phyloP scores from a whole-genome alignment of 257 asterid genomes.

The Linaria vulgaris region DNA sequence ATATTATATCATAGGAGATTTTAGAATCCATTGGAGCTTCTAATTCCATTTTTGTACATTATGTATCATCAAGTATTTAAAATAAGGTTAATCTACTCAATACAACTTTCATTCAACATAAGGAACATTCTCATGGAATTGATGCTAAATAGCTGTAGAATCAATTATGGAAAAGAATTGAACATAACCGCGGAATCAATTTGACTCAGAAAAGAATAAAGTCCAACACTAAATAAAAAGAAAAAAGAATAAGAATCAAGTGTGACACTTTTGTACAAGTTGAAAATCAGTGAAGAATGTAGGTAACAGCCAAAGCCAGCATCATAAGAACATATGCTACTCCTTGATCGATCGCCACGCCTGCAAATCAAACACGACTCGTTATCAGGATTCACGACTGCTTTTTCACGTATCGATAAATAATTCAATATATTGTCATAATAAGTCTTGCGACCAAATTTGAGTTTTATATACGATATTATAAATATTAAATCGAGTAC shows the following conservation, averaged over 20 bases:
- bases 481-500: too few species aligned
- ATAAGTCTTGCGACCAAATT: too few species aligned
- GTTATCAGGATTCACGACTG: not conserved
- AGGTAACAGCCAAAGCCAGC: conserved; percentile 14
- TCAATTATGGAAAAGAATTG: not conserved
- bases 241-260: too few species aligned
- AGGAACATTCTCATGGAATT: not conserved
- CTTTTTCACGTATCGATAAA: not conserved
- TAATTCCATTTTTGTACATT: not conserved
- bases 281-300: conserved; percentile 7
- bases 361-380: conserved; percentile 1
- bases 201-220: not conserved
- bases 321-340: conserved; percentile 17
- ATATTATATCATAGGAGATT: not conserved
- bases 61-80: not conserved
- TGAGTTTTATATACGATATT: too few species aligned
- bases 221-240: too few species aligned
- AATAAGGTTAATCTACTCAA: not conserved
- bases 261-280: not conserved
- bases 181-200: not conserved
- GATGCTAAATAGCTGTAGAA: not conserved
- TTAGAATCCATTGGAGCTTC: not conserved
- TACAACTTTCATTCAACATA: not conserved
- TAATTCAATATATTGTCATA: too few species aligned
- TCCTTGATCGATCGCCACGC: conserved; percentile 18